These are phyloP conservation scores for Simplicillium sp. DNA, from an alignment of 2,329 filamentous ascomycete genomes.

Conservation along the genomic window DNA sequence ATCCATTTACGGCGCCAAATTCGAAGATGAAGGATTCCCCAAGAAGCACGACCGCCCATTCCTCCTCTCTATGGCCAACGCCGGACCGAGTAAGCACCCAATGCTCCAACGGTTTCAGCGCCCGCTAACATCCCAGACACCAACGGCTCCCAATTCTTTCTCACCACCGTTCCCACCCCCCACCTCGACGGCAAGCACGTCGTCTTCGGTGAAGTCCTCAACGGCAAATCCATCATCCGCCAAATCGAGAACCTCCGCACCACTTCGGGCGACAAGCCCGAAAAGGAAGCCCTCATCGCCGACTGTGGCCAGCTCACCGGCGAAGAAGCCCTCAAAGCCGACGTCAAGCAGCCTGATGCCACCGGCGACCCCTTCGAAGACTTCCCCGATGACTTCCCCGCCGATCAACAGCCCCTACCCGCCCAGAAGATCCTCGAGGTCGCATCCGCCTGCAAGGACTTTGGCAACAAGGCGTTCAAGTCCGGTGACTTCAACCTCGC, in stretches of 20 bases:
- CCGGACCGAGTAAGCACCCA: constrained; percentile 64
- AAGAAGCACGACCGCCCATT: constrained; percentile 89
- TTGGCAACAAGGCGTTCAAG: constrained; percentile 91
- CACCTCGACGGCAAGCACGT: constrained; percentile 96
- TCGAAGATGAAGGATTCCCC: constrained; percentile 92
- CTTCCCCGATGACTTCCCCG: constrained; percentile 75
- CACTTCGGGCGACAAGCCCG: constrained; percentile 67
- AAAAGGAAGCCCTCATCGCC: constrained; percentile 59
- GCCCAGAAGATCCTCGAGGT: constrained; percentile 67
- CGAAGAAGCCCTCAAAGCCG: constrained; percentile 56
- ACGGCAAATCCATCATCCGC: constrained; percentile 83
- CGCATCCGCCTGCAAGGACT: constrained; percentile 77
- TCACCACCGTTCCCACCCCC: constrained; percentile 90
- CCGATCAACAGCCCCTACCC: constrained; percentile 48
- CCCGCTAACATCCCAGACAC: constrained; percentile 46
- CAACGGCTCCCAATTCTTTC: constrained; percentile 97
- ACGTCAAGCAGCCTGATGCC: constrained; percentile 62
- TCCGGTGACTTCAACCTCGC: constrained; percentile 58
- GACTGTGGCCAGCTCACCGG: constrained; percentile 82
- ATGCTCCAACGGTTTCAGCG: constrained; percentile 7
- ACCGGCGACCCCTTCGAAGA: constrained; percentile 92
- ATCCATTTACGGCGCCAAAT: constrained; percentile 95
- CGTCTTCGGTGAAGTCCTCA: constrained; percentile 89
- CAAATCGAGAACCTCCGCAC: constrained; percentile 81
- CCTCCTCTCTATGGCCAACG: constrained; percentile 95